A percentile compares a stretch with the other conserved stretches of the same genome.
Conservation (phyloP, 169 alveolate species). For the Cryptosporidium meleagridis region DNA sequence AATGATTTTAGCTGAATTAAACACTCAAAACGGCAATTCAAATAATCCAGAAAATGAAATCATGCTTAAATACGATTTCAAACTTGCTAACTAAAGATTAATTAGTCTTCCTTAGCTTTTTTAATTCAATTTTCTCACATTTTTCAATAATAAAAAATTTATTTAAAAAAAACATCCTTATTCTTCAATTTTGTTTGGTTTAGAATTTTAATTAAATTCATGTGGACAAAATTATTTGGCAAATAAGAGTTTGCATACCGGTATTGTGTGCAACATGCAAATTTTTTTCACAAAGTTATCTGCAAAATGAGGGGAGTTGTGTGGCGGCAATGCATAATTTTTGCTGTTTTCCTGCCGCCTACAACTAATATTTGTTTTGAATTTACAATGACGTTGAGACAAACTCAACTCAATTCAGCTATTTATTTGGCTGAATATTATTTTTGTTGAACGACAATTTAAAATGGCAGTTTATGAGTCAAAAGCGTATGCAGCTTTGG, state of each 20-base stretch:
- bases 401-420: too few species aligned
- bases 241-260: neutral
- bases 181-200: neutral
- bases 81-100: neutral
- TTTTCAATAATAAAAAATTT: too few species aligned
- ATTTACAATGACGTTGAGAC: neutral
- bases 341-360: neutral
- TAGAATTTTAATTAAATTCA: neutral
- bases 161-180: too few species aligned
- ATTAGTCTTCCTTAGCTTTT: neutral
- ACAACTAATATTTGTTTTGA: neutral
- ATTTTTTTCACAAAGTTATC: neutral
- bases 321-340: neutral
- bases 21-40: neutral
- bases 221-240: neutral
- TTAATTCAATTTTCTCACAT: neutral
- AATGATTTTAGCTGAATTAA: slow-evolving; percentile 41
- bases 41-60: neutral
- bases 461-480: slow-evolving; percentile 56
- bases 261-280: slow-evolving; percentile 12
- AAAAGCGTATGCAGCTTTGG: slow-evolving; percentile 52
- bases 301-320: neutral
- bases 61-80: neutral
- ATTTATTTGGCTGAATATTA: neutral
- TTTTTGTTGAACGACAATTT: neutral